phyloP scores from a whole-genome alignment of 139 green algal genomes.

The Chlorella sp. region DNA sequence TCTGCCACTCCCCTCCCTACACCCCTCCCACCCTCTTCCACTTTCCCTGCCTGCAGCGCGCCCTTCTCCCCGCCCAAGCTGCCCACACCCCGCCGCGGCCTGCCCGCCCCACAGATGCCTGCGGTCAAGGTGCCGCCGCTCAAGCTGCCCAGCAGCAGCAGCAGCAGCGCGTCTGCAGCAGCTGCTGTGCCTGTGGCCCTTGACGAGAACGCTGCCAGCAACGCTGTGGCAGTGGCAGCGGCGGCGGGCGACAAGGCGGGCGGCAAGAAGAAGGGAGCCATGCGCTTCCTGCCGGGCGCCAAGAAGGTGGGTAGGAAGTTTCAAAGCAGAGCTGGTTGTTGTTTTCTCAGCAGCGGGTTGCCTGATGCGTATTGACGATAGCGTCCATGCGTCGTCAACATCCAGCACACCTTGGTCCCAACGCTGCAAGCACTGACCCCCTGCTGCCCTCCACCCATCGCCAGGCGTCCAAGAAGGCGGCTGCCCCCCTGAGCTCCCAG shows the following conservation, averaged over 20 bases:
- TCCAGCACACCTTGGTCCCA: neutral
- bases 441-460: neutral
- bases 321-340: too few relatives aligned
- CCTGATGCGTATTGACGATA: too few relatives aligned
- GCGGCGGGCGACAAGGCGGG: neutral
- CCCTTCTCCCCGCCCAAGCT: conserved; percentile 10
- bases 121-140: conserved; percentile 20
- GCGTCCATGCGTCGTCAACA: too few relatives aligned
- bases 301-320: conserved; percentile 20
- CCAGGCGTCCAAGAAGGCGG: conserved; percentile 18
- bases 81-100: conserved; percentile 15
- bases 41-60: neutral
- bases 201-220: conserved; percentile 7
- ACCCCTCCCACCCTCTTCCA: neutral
- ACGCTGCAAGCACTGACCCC: too few relatives aligned
- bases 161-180: neutral
- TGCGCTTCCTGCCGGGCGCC: conserved; percentile 20
- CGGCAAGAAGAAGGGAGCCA: conserved; percentile 13
- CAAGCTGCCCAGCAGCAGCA: conserved; percentile 2
- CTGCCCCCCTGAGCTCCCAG: neutral
- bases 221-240: neutral
- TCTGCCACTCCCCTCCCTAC: too few relatives aligned
- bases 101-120: conserved; percentile 13
- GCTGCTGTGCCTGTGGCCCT: neutral
- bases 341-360: too few relatives aligned